A percentile compares a stretch with the other conserved stretches of the same genome.
These are phyloP conservation scores for Capsicum baccatum DNA, from an alignment of 257 asterid genomes.

Conservation along the genomic window DNA sequence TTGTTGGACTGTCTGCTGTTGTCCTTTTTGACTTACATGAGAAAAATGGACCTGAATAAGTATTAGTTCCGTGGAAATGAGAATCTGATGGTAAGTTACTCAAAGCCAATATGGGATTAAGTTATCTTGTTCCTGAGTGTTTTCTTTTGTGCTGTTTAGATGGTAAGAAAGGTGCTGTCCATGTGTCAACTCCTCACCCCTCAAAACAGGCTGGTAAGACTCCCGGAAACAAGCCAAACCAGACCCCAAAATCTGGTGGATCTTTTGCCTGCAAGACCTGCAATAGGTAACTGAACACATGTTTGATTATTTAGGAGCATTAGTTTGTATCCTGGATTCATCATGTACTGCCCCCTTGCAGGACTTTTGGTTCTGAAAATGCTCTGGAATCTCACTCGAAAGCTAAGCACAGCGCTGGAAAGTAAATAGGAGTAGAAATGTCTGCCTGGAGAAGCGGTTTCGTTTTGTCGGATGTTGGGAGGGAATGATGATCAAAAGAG, in stretches of 20 bases:
- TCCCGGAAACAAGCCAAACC: conserved; percentile 61
- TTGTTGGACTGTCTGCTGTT: neutral
- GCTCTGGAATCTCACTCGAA: conserved; percentile 70
- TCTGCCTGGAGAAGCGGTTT: neutral
- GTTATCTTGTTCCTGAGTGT: neutral
- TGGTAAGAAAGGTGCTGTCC: conserved; percentile 72
- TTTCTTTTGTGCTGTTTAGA: conserved; percentile 44
- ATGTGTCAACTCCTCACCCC: conserved; percentile 92
- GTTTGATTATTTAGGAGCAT: neutral
- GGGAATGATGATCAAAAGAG: conserved; percentile 5
- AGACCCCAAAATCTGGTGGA: conserved; percentile 66
- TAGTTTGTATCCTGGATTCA: conserved; percentile 8
- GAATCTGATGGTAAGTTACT: neutral
- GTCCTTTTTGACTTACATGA: neutral
- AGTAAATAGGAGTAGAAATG: conserved; percentile 30
- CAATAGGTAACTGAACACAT: conserved; percentile 46
- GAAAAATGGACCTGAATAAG: neutral
- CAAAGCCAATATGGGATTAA: neutral
- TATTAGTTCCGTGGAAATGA: neutral
- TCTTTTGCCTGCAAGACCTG: conserved; percentile 65
- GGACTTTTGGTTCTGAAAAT: conserved; percentile 58
- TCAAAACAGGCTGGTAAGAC: conserved; percentile 74
- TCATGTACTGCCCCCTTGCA: conserved; percentile 33
- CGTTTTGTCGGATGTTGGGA: neutral
- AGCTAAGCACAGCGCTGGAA: conserved; percentile 68